Base-by-base conservation (phyloP, 768 basidiomycete species). In the Rhizopogon vulgaris region DNA sequence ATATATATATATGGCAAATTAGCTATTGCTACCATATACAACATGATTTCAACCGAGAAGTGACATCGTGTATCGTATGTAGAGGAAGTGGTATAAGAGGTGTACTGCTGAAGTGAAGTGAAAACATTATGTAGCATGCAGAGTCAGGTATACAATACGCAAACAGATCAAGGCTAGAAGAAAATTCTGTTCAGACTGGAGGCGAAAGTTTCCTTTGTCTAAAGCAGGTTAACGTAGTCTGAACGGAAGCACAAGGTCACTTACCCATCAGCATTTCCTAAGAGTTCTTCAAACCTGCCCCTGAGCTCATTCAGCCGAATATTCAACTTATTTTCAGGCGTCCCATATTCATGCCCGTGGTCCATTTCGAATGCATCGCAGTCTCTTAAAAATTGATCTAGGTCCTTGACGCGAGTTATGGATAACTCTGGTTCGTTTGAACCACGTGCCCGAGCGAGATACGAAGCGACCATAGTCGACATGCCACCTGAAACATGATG, bases 341-440 rank as follows among this genome's bases (percentile, higher is more conserved):
- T 47, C 2, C 43, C 38, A 22, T 58, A 60, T 39, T 62, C 57
- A 49, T 78, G 73, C 0, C 78, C 85, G 49, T 76, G 62, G 56
- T 88, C 87, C 60, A 85, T 69, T 47, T 73, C 58, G 57, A 83
- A 85, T 2, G 79, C 78, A 40, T 74, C 60, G 36, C 74, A 73
- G 56, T 87, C 82, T 25, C 87, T 82, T 24, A 88, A 68, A 57
- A 82, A 90, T 18, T 81, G 76, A 22, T 86, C 82, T 1, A 89
- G 71, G 52, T 84, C 82, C 55, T 82, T 80, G 4, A 72, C 72
- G 10, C 79, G 77, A 3, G 69, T 62, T 28, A 74, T 71, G 0
- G 84, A 85, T n/a, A 75, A 48, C 54, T 88, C 84, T 2, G 87
- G 87, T 57, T 89, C 87, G 36, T 78, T 78, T 0, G 84, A 81